Evolutionary conservation across 192 early-diverging fungal species (phyloP), one percentile per base, ranked within the genome.

Genomic region (Mortierella antarctica): DNA sequence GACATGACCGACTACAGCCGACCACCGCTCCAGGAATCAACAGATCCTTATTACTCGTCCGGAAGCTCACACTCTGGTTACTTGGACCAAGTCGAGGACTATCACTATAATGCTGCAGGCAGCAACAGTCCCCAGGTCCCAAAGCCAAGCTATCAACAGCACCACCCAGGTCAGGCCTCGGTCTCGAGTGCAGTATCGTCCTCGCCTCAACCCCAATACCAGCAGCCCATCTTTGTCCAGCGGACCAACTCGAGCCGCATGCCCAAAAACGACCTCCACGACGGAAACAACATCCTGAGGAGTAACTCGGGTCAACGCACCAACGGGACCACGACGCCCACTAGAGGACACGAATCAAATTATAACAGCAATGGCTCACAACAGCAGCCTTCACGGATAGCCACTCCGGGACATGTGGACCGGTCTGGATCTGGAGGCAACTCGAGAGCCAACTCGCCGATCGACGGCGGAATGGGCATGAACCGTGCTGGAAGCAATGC

Each of bases 41-140:
- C 47, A 14, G 74, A 77, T 23, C 67, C 67, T 14, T 77, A 77
- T 57, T 77, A 77, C 51, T 77, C 74, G 14, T 77, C 74, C 49
- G 74, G 74, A 57, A 77, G 74, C 21, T 77, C 74, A 2, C 61
- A 77, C 18, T 62, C 66, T 42, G 74, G 74, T 0, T 77, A 69
- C 47, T 40, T 77, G 60, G 74, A 77, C 44, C 74, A 77, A 17
- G 62, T 54, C 15, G 74, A 77, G n/a, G 67, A 76, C 13, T 58
- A 52, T 20, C 66, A 75, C 39, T 55, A 62, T 17, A 62, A 52
- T 42, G 5, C 60, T 14, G 31, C 53, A 7, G 55, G 53, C 20
- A 39, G 39, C 7, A 46, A 31, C 45, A 52, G 46, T 7, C 61
- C 67, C 20, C 59, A 70, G 39, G 45, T 23, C 21, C 74, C 74